phyloP scores from a whole-genome alignment of 2,329 filamentous ascomycete species.

The Colletotrichum kahawae region DNA sequence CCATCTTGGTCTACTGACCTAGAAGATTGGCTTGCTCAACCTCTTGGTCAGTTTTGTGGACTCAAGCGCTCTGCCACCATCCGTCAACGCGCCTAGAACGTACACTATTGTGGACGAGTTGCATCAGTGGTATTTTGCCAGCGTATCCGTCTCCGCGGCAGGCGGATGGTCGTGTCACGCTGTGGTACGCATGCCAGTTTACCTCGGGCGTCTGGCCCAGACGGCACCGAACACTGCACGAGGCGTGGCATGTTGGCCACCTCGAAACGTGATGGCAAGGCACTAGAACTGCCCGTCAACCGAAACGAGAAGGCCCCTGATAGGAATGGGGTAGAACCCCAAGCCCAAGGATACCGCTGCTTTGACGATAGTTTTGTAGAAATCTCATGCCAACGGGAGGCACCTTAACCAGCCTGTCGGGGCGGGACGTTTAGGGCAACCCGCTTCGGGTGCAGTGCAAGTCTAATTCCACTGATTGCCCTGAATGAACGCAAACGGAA shows the following conservation, averaged over 20 bases:
- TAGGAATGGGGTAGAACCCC: background rate
- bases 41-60: background rate
- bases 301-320: background rate
- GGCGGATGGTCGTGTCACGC: background rate
- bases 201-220: background rate
- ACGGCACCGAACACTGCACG: background rate
- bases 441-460: background rate
- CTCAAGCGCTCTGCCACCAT: background rate
- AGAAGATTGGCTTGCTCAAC: background rate
- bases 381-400: background rate
- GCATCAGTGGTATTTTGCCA: background rate
- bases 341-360: background rate
- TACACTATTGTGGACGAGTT: background rate
- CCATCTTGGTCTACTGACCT: background rate
- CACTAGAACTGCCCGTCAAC: background rate
- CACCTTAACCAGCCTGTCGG: background rate
- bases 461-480: background rate
- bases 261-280: background rate
- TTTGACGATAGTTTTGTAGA: background rate
- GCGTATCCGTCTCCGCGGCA: background rate
- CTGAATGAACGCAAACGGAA: background rate
- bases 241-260: background rate
- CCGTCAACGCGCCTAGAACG: background rate
- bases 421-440: background rate
- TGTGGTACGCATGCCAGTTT: background rate